phyloP scores from a whole-genome alignment of 345 rosid species.

The Lepidium sativum region DNA sequence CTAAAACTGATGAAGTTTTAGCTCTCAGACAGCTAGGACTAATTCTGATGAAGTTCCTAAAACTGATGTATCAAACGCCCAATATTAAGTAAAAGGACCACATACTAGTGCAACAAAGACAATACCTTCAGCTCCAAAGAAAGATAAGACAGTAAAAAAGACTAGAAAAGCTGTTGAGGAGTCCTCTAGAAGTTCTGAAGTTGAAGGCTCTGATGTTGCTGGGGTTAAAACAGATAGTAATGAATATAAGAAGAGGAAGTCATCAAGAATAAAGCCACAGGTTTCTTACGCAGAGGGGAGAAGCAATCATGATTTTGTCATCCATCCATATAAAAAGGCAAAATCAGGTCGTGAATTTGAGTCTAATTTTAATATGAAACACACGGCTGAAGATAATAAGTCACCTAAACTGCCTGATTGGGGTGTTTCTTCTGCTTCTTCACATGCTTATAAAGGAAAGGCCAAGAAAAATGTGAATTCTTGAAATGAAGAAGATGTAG shows the following conservation, averaged over 20 bases:
- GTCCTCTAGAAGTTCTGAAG: conserved; percentile 12
- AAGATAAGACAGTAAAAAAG: conserved; percentile 27
- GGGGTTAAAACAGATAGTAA: conserved; percentile 12
- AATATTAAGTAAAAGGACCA: conserved; percentile 1
- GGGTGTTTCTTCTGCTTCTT: conserved; percentile 23
- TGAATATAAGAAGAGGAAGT: conserved; percentile 32
- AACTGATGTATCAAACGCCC: no score
- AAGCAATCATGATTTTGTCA: no score
- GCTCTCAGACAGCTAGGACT: conserved; percentile 14
- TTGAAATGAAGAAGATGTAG: conserved; percentile 27
- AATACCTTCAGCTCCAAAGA: conserved; percentile 17
- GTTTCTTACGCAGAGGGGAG: conserved; percentile 26
- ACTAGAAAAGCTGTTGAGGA: conserved; percentile 26
- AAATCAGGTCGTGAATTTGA: no score
- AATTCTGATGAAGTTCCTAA: no score
- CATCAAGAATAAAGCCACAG: conserved; percentile 43
- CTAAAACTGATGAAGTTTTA: no score
- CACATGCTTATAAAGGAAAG: conserved; percentile 14
- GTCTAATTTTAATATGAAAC: neutral
- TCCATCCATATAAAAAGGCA: no score
- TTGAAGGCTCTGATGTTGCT: conserved; percentile 21
- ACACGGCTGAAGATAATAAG: conserved; percentile 11
- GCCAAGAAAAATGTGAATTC: conserved; percentile 13
- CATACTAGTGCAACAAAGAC: conserved; percentile 13
- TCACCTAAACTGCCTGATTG: conserved; percentile 18